phyloP scores from a whole-genome alignment of 2,329 filamentous ascomycete genomes.

The Scleromitrula shiraiana region DNA sequence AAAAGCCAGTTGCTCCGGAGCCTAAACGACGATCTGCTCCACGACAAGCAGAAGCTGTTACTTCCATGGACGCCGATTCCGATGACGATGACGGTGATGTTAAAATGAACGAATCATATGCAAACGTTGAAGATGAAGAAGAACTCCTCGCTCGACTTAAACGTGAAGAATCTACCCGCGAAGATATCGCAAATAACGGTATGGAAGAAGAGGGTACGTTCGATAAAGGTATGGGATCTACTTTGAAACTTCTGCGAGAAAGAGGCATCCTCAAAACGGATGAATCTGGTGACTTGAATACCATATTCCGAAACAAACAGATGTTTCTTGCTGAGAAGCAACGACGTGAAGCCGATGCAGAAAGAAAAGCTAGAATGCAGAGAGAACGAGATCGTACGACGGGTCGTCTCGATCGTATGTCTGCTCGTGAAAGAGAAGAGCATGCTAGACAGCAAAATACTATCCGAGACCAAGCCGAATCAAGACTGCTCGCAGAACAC shows the following conservation, averaged over 20 bases:
- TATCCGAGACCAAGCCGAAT: slow-evolving; percentile 76
- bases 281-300: slow-evolving; percentile 55
- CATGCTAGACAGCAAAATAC: slow-evolving; percentile 82
- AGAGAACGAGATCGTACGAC: slow-evolving; percentile 82
- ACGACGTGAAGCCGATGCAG: slow-evolving; percentile 69
- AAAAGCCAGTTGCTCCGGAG: slow-evolving; percentile 54
- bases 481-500: slow-evolving; percentile 72
- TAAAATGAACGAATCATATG: slow-evolving; percentile 29
- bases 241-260: slow-evolving; percentile 74
- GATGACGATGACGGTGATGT: slow-evolving; percentile 36
- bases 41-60: slow-evolving; percentile 34
- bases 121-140: slow-evolving; percentile 36
- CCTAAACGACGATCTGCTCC: slow-evolving; percentile 33
- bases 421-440: slow-evolving; percentile 83
- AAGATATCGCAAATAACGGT: slow-evolving; percentile 56
- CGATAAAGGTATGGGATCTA: slow-evolving; percentile 69
- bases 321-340: slow-evolving; percentile 74
- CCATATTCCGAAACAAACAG: slow-evolving; percentile 61
- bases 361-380: slow-evolving; percentile 68
- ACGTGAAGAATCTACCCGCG: slow-evolving; percentile 39
- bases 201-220: slow-evolving; percentile 81
- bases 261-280: slow-evolving; percentile 69
- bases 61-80: slow-evolving; percentile 38
- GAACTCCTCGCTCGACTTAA: slow-evolving; percentile 42
- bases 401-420: slow-evolving; percentile 80